Evolutionary conservation across 768 basidiomycete genomes (phyloP), one percentile per base, ranked within the genome.

Genomic region (Cytidiella melzeri): DNA sequence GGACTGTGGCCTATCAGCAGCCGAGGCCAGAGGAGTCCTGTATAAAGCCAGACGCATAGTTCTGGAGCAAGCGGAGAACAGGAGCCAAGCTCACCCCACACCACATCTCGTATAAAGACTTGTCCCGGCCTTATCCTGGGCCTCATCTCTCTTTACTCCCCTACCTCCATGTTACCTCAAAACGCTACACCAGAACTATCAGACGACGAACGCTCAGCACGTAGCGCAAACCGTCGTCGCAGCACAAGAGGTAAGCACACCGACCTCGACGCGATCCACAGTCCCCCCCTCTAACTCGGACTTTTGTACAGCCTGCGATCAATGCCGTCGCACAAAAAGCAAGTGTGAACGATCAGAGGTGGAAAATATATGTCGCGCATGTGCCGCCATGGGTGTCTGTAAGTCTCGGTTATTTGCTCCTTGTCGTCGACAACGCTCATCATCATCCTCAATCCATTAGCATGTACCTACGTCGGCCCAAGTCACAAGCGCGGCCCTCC

Each of bases 251-350:
- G 63, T 60, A 43, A 44, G 52, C n/a, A 18, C 30, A 10, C 23
- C 11, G 26, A 26, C 11, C 26, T 49, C 40, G 24, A 2, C 21
- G 21, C 9, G 24, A 10, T 11, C 6, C 12, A n/a, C 41, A 55
- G 19, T 20, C 20, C 2, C 37, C 27, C 25, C 24, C 19, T 25
- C 39, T 43, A 23, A 39, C 28, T 24, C 37, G n/a, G 39, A 15
- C 20, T 13, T 28, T 25, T 19, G 4, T 26, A 18, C 41, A 63
- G 69, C 69, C 40, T 71, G 69, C 59, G 68, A 69, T 45, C 64
- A 68, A 27, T 69, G 69, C 50, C 61, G 67, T 19, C 62, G 67
- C 25, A 64, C 65, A 36, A 69, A 67, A 55, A 66, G 66, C 59
- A 67, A 68, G 50, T 69, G 69, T 55, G 66, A 68, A 50, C 53